Conservation (phyloP, 305 asterid species). For the Withania somnifera region DNA sequence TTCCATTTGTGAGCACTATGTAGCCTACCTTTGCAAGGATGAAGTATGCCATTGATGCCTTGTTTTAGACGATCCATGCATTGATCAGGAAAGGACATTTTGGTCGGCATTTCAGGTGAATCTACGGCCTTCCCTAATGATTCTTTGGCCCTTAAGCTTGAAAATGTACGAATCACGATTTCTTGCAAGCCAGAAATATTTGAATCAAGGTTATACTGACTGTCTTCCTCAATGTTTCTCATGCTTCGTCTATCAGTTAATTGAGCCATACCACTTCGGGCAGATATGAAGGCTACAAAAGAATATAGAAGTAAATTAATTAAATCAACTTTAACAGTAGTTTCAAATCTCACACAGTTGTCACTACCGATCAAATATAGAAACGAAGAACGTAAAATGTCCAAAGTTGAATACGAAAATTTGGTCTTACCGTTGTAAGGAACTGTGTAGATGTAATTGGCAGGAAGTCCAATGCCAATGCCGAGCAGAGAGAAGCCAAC, state of each 20-base stretch:
- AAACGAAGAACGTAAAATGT: background rate
- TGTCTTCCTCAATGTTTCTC: conserved; percentile 19
- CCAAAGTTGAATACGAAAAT: background rate
- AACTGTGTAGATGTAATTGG: conserved; percentile 34
- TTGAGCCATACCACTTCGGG: conserved; percentile 31
- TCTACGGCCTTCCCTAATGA: conserved; percentile 17
- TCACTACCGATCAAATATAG: background rate
- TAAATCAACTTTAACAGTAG: background rate
- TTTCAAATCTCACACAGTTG: background rate
- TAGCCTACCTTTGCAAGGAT: conserved; percentile 26
- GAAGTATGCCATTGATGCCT: conserved; percentile 20
- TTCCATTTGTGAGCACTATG: background rate
- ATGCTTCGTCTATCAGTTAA: conserved; percentile 20
- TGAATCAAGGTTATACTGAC: conserved; percentile 25
- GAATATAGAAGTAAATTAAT: background rate
- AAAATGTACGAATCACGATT: conserved; percentile 15
- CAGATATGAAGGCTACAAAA: conserved; percentile 33
- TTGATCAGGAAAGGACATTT: conserved; percentile 12
- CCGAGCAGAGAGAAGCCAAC: conserved; percentile 73
- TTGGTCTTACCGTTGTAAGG: conserved; percentile 45
- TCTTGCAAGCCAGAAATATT: conserved; percentile 21
- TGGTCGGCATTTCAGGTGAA: conserved; percentile 22
- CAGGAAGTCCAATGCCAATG: conserved; percentile 77
- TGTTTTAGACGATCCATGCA: conserved; percentile 19
- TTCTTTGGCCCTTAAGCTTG: conserved; percentile 17